Conservation (phyloP, 768 basidiomycete genomes). For the Trametes maxima region DNA sequence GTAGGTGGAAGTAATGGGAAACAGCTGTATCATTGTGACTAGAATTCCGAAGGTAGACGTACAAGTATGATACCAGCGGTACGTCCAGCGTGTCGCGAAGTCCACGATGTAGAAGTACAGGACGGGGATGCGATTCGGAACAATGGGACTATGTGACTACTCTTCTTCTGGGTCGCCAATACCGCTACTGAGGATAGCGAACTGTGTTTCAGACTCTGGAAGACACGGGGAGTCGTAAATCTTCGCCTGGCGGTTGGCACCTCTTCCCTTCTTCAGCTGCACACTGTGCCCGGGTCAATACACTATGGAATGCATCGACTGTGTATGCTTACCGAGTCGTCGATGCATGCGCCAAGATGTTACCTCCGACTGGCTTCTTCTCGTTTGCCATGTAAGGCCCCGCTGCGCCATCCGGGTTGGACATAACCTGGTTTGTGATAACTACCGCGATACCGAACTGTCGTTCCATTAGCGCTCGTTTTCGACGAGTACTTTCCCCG, state of each 20-base stretch:
- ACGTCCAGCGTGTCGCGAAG: background rate
- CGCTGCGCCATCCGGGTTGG: conserved; percentile 93
- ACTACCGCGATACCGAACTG: conserved; percentile 98
- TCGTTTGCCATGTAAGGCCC: conserved; percentile 87
- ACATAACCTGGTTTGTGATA: conserved; percentile 98
- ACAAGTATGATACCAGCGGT: background rate
- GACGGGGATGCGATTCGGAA: background rate
- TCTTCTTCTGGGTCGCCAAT: conserved; percentile 96
- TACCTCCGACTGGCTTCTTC: conserved; percentile 99
- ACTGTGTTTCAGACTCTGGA: conserved; percentile 94
- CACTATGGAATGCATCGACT: background rate
- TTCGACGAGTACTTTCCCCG: background rate
- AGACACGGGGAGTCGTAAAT: conserved; percentile 98
- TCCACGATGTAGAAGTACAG: conserved; percentile 1
- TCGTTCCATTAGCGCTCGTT: conserved; percentile 16
- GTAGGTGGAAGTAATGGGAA: conserved; percentile 8
- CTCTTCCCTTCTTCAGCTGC: conserved; percentile 90
- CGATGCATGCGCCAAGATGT: conserved; percentile 98
- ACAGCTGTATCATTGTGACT: conserved; percentile 11
- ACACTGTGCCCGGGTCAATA: conserved; percentile 47
- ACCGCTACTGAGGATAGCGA: conserved; percentile 89
- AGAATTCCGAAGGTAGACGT: background rate
- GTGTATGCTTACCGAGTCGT: conserved; percentile 75
- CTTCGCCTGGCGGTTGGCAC: conserved; percentile 90
- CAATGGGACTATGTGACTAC: background rate